Conservation (phyloP, 441 rosid genomes). For the Adansonia grandidieri region DNA sequence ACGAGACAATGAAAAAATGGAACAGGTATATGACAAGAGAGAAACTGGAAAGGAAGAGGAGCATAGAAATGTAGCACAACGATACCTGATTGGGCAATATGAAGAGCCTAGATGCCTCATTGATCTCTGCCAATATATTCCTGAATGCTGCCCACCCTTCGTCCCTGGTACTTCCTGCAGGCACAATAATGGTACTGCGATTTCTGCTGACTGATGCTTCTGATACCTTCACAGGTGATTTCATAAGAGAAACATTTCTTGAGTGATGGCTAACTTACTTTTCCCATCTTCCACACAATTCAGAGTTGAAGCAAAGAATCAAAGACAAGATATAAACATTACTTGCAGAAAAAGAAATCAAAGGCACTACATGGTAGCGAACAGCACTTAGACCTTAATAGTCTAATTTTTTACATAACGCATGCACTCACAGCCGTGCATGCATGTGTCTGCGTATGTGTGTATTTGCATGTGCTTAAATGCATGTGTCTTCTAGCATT, state of each 20-base stretch:
- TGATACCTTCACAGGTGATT: constrained; percentile 61
- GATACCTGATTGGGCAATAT: constrained; percentile 74
- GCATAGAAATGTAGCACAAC: constrained; percentile 17
- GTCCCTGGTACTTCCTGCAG: constrained; percentile 81
- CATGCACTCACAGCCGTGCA: not conserved
- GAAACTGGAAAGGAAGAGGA: constrained; percentile 21
- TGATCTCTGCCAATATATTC: constrained; percentile 85
- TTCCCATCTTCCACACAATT: not conserved
- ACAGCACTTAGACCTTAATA: not conserved
- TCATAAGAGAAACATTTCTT: constrained; percentile 15
- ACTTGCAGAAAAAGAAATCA: not conserved
- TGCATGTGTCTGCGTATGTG: not conserved
- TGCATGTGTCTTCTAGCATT: too few species aligned
- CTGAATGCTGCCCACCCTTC: constrained; percentile 98
- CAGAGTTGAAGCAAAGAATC: constrained; percentile 8
- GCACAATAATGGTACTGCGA: constrained; percentile 93
- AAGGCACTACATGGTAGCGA: not conserved
- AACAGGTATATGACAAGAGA: not conserved
- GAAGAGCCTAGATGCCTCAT: constrained; percentile 82
- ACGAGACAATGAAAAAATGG: constrained; percentile 27
- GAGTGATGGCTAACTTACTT: not conserved
- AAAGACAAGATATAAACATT: not conserved
- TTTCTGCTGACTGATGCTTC: constrained; percentile 96
- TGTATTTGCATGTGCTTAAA: not conserved
- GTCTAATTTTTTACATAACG: not conserved